Conservation (phyloP, 352 stramenopile species). For the Phytophthora macrochlamydospora region DNA sequence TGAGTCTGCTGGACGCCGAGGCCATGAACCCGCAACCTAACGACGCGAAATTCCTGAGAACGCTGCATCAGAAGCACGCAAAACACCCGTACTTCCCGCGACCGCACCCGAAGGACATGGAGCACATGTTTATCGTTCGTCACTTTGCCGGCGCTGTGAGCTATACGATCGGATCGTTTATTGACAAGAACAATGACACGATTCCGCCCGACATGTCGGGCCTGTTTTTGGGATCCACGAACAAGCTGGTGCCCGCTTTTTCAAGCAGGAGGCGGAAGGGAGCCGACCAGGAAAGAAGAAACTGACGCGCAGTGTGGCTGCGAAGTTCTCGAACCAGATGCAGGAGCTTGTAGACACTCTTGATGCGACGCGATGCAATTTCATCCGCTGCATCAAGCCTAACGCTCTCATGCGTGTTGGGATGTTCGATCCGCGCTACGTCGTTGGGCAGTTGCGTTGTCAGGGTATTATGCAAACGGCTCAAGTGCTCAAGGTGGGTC, state of each 20-base stretch:
- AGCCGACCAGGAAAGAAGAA: constrained; percentile 78
- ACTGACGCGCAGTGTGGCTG: constrained; percentile 69
- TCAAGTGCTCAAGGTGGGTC: constrained; percentile 89
- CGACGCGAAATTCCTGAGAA: constrained; percentile 87
- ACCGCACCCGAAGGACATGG: constrained; percentile 89
- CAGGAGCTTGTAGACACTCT: constrained; percentile 88
- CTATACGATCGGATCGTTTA: constrained; percentile 91
- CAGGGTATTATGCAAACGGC: constrained; percentile 90
- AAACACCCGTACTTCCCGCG: constrained; percentile 88
- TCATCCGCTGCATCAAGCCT: constrained; percentile 93
- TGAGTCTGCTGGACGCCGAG: constrained; percentile 85
- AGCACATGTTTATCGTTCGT: constrained; percentile 89
- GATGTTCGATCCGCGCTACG: constrained; percentile 88
- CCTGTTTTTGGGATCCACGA: constrained; percentile 78
- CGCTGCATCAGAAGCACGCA: constrained; percentile 84
- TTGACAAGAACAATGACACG: constrained; percentile 93
- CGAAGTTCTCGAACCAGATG: constrained; percentile 89
- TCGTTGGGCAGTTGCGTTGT: constrained; percentile 90
- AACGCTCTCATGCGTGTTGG: constrained; percentile 81
- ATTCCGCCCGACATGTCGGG: constrained; percentile 85
- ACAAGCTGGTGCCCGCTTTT: constrained; percentile 72
- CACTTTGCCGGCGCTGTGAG: constrained; percentile 91
- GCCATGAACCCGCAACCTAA: constrained; percentile 90
- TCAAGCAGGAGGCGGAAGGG: constrained; percentile 64
- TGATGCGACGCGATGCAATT: constrained; percentile 85